These are phyloP conservation scores for Ganoderma lingzhi DNA, from an alignment of 1,284 basidiomycete species.

Conservation along the genomic window DNA sequence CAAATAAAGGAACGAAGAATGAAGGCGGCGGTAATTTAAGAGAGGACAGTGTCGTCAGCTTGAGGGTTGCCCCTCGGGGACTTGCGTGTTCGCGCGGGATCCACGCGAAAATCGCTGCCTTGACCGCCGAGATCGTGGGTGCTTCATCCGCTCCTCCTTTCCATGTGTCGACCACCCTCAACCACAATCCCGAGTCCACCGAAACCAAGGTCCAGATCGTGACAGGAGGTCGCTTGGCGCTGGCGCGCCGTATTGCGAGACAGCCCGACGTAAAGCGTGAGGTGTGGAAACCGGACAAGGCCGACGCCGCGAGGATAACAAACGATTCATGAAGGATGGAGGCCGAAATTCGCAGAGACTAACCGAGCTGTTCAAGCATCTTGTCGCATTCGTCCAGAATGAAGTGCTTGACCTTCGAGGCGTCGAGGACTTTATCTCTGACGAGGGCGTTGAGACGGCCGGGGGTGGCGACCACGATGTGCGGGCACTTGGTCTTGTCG, in stretches of 20 bases:
- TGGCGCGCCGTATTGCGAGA: slow-evolving; percentile 56
- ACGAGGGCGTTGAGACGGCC: slow-evolving; percentile 94
- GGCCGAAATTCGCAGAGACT: slow-evolving; percentile 77
- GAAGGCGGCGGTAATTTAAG: slow-evolving; percentile 21
- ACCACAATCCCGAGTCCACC: slow-evolving; percentile 29
- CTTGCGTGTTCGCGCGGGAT: slow-evolving; percentile 29
- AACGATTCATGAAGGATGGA: slow-evolving; percentile 39
- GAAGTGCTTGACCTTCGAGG: slow-evolving; percentile 97
- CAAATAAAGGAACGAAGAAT: slow-evolving; percentile 52
- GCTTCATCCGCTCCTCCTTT: slow-evolving; percentile 27
- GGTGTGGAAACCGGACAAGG: slow-evolving; percentile 39
- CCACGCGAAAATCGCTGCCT: slow-evolving; percentile 25
- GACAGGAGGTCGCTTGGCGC: slow-evolving; percentile 50
- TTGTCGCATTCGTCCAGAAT: slow-evolving; percentile 99
- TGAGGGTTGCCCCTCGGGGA: slow-evolving; percentile 20
- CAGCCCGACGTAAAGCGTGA: slow-evolving; percentile 58
- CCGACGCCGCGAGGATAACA: slow-evolving; percentile 43
- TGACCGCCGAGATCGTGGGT: slow-evolving; percentile 27
- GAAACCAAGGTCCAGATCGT: slow-evolving; percentile 40
- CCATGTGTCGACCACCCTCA: slow-evolving; percentile 7
- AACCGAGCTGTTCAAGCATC: slow-evolving; percentile 99
- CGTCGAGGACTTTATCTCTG: slow-evolving; percentile 93
- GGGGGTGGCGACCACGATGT: slow-evolving; percentile 98
- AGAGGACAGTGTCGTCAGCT: slow-evolving; percentile 12
- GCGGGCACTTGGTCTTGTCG: slow-evolving; percentile 97